Evolutionary conservation across 495 filamentous ascomycete genomes (phyloP).

Genomic region (Penicillium coprophilum): DNA sequence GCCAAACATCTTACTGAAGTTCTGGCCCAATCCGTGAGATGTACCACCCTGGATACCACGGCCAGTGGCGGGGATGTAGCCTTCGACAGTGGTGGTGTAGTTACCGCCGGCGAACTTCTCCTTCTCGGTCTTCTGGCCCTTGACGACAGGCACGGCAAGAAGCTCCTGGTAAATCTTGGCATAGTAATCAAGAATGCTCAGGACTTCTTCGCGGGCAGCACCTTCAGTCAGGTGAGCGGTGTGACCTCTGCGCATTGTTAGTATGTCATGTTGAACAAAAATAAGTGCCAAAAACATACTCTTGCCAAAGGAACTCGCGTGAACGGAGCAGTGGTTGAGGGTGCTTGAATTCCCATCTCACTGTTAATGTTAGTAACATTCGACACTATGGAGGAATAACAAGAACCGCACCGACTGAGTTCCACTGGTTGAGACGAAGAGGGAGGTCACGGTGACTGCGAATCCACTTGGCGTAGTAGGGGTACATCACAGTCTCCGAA

Average conservation of each 20-base stretch:
- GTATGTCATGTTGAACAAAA: background rate
- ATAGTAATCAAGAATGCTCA: conserved; percentile 92
- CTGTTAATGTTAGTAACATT: conserved; percentile 40
- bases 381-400: background rate
- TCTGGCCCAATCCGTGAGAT: conserved; percentile 91
- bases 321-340: conserved; percentile 92
- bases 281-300: conserved; percentile 30
- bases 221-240: conserved; percentile 86
- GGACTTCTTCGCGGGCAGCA: conserved; percentile 76
- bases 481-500: conserved; percentile 91
- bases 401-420: conserved; percentile 63
- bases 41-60: conserved; percentile 96
- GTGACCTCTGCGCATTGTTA: conserved; percentile 57
- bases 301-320: conserved; percentile 96
- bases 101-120: conserved; percentile 96
- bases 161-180: conserved; percentile 87
- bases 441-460: conserved; percentile 90
- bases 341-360: conserved; percentile 98
- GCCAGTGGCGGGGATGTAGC: conserved; percentile 86
- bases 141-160: conserved; percentile 89
- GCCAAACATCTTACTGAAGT: conserved; percentile 98
- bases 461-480: conserved; percentile 96
- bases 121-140: conserved; percentile 82
- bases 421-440: conserved; percentile 94
- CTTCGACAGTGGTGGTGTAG: conserved; percentile 92